A percentile compares a stretch with the other conserved stretches of the same genome.
Conservation (phyloP, 2,329 filamentous ascomycete genomes). For the Alternaria gansuensis region DNA sequence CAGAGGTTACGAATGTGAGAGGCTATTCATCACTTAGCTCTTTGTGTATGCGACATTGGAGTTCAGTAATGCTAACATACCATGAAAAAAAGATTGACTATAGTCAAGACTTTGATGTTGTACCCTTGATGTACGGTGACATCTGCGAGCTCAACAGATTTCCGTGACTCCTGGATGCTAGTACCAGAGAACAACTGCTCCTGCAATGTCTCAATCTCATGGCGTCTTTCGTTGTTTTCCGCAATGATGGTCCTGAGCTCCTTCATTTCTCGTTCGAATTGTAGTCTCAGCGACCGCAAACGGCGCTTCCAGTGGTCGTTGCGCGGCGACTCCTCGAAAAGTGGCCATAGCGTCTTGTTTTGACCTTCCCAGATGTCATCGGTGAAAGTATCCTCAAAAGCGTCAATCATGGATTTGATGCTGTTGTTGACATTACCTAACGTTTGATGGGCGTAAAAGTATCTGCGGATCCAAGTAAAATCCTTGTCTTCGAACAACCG, state of each 20-base stretch:
- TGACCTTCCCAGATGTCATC: conserved; percentile 67
- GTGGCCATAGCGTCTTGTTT: conserved; percentile 65
- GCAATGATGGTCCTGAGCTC: conserved; percentile 60
- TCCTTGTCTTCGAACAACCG: conserved; percentile 68
- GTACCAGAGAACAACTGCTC: conserved; percentile 71
- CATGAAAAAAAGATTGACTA: conserved; percentile 69
- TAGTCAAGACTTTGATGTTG: conserved; percentile 67
- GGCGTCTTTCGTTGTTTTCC: conserved; percentile 63
- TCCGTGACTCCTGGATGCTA: conserved; percentile 68
- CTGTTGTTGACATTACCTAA: conserved; percentile 68
- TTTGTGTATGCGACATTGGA: not conserved
- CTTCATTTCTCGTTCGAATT: conserved; percentile 63
- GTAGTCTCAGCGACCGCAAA: conserved; percentile 58
- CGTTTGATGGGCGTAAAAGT: conserved; percentile 71
- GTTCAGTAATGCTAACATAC: conserved; percentile 15
- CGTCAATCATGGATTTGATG: conserved; percentile 66
- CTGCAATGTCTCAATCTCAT: conserved; percentile 65
- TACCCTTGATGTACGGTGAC: conserved; percentile 67
- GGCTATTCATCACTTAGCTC: conserved; percentile 45
- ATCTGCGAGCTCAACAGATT: conserved; percentile 65
- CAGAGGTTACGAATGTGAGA: conserved; percentile 68
- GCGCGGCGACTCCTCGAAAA: conserved; percentile 58
- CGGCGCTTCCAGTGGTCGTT: conserved; percentile 61
- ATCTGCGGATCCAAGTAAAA: conserved; percentile 69
- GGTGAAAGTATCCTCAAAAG: conserved; percentile 66